phyloP scores from a whole-genome alignment of 495 filamentous ascomycete genomes.

The Aspergillus olivimuriae region DNA sequence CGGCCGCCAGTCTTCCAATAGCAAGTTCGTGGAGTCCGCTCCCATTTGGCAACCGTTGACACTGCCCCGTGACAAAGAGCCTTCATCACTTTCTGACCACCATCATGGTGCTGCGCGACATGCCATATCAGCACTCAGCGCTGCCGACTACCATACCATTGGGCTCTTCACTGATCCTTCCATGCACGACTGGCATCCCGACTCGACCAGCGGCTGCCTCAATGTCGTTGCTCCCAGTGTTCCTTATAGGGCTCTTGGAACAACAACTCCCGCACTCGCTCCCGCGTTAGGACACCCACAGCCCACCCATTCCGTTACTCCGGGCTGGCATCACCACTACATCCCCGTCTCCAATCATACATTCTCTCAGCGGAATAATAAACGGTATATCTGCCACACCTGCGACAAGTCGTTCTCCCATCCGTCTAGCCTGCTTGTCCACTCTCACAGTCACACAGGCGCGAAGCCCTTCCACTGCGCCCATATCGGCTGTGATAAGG shows the following conservation, averaged over 20 bases:
- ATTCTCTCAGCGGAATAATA: constrained; percentile 88
- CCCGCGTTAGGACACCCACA: constrained; percentile 17
- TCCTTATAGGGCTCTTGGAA: no score
- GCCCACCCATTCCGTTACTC: constrained; percentile 35
- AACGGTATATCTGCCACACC: constrained; percentile 94
- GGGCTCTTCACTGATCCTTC: constrained; percentile 19
- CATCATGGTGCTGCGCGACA: constrained; percentile 40
- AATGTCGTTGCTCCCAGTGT: constrained; percentile 7
- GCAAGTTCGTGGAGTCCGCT: constrained; percentile 49
- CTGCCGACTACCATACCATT: constrained; percentile 31
- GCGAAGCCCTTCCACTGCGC: constrained; percentile 99
- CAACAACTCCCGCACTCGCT: constrained; percentile 12
- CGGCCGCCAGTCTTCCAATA: constrained; percentile 58
- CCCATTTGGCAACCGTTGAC: constrained; percentile 29
- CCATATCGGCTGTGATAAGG: constrained; percentile 90
- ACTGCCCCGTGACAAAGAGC: constrained; percentile 41
- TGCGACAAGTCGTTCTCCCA: constrained; percentile 98
- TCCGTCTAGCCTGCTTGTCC: constrained; percentile 88
- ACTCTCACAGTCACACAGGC: constrained; percentile 95
- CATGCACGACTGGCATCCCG: constrained; percentile 28
- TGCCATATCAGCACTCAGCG: constrained; percentile 36
- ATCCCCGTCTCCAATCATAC: constrained; percentile 80
- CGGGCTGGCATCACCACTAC: constrained; percentile 85
- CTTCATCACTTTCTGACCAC: constrained; percentile 51
- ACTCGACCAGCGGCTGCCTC: constrained; percentile 22